Evolutionary conservation across 2,329 filamentous ascomycete species (phyloP).

Genomic region (Fusarium buxicola): DNA sequence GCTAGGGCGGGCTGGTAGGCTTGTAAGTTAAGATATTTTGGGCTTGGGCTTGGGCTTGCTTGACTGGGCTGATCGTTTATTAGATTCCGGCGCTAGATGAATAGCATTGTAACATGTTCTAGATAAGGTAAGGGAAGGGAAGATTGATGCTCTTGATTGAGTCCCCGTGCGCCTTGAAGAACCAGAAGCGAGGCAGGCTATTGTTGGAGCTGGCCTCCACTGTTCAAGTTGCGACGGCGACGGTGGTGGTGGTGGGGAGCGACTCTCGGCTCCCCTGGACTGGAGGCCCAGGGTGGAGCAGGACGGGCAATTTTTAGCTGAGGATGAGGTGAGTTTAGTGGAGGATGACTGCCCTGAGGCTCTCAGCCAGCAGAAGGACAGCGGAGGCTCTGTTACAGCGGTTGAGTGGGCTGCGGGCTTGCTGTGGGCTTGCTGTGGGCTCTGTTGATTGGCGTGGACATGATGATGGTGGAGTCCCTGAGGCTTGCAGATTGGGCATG

Average conservation of each 20-base stretch:
- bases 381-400: constrained; percentile 11
- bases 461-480: neutral
- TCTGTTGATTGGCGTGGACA: neutral
- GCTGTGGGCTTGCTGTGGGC: neutral
- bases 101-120: too few relatives aligned
- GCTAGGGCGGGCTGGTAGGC: constrained; percentile 33
- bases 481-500: neutral
- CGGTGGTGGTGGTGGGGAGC: constrained; percentile 33
- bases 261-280: constrained; percentile 30
- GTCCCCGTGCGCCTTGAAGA: neutral
- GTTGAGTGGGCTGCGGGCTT: neutral
- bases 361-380: neutral
- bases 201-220: constrained; percentile 37
- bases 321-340: constrained; percentile 35
- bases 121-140: neutral
- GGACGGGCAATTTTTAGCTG: constrained; percentile 33
- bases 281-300: constrained; percentile 22
- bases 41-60: too few relatives aligned
- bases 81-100: constrained; percentile 1
- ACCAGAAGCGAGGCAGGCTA: constrained; percentile 33
- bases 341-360: constrained; percentile 26
- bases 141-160: neutral
- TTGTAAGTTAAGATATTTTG: neutral
- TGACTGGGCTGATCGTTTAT: too few relatives aligned
- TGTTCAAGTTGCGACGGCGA: constrained; percentile 36